Conservation (phyloP, 441 rosid genomes). For the Hura crepitans region DNA sequence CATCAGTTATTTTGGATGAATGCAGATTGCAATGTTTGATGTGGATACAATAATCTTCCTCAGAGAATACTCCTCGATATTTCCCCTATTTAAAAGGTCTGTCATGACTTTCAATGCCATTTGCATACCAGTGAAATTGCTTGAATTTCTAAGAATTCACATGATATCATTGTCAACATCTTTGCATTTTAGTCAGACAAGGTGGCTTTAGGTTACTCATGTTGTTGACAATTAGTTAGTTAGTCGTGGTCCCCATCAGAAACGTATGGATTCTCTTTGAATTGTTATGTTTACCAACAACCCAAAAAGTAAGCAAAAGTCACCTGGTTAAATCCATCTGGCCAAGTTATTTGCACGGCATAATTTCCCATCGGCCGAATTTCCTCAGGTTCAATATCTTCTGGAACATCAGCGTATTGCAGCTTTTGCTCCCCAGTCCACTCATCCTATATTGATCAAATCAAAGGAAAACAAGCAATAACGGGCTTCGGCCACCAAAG, state of each 20-base stretch:
- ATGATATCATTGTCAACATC: not conserved
- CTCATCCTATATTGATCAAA: slow-evolving; percentile 54
- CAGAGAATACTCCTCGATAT: not conserved
- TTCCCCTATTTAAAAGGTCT: not conserved
- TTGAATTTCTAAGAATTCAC: not conserved
- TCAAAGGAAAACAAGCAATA: not conserved
- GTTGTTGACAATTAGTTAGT: not conserved
- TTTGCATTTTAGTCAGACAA: slow-evolving; percentile 5
- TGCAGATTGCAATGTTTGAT: not conserved
- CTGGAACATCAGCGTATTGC: slow-evolving; percentile 67
- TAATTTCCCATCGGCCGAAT: slow-evolving; percentile 93
- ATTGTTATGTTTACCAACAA: not conserved
- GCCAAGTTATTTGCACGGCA: slow-evolving; percentile 93
- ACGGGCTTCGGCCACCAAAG: not conserved
- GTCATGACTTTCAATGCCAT: not conserved
- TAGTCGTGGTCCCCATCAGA: not conserved
- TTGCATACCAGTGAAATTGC: not conserved
- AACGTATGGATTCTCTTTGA: not conserved
- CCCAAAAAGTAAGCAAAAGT: slow-evolving; percentile 6
- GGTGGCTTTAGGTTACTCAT: not conserved
- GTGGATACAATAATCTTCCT: not conserved
- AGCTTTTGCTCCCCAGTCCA: slow-evolving; percentile 92
- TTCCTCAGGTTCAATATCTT: slow-evolving; percentile 86
- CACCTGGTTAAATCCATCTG: slow-evolving; percentile 93
- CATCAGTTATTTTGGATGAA: not conserved